Evolutionary conservation across 441 rosid genomes (phyloP).

Genomic region (Mallotus japonicus): DNA sequence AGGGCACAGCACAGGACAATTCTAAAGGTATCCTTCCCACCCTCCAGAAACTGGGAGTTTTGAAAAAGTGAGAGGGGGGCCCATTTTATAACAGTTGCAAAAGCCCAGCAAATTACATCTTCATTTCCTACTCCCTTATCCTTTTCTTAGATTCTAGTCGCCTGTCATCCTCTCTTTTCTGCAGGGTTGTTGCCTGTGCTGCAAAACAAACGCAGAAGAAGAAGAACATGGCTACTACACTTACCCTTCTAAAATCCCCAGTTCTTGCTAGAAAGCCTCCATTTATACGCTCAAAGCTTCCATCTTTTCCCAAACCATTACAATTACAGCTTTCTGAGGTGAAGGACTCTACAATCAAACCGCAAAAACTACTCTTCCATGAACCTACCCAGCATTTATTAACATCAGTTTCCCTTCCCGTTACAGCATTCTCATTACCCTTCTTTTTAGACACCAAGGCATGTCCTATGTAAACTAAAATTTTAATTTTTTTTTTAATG

Average conservation of each 20-base stretch:
- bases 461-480: constrained; percentile 1
- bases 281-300: constrained; percentile 23
- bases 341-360: constrained; percentile 3
- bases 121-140: constrained; percentile 25
- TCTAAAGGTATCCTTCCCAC: no score
- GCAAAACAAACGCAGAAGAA: background rate
- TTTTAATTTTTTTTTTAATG: background rate
- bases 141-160: background rate
- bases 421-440: constrained; percentile 55
- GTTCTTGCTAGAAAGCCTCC: constrained; percentile 32
- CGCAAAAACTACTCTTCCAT: constrained; percentile 29
- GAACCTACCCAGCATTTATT: constrained; percentile 34
- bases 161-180: background rate
- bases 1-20: no score
- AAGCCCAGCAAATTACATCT: background rate
- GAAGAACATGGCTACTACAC: constrained; percentile 58
- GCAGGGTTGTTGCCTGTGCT: background rate
- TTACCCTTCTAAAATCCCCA: constrained; percentile 50
- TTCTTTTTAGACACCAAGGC: constrained; percentile 62
- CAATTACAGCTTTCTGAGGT: constrained; percentile 17
- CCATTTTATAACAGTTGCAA: background rate
- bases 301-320: constrained; percentile 27
- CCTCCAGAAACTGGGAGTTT: no score
- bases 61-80: background rate
- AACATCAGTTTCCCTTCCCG: constrained; percentile 52